phyloP scores from a whole-genome alignment of 805 yeast species.

The Metschnikowia amazonensis region DNA sequence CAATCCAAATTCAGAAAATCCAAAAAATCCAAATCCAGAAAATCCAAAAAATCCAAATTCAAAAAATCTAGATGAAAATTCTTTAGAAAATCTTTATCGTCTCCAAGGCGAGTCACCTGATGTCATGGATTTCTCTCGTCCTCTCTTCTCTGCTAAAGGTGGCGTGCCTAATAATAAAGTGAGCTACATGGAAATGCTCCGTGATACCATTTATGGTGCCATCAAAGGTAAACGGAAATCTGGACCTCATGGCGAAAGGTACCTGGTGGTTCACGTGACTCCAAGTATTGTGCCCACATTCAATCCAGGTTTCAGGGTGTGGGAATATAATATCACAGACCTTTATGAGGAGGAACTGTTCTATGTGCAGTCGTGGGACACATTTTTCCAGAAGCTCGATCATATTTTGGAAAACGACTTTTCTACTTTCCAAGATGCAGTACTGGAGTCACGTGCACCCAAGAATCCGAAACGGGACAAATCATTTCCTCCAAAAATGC shows the following conservation, averaged over 20 bases:
- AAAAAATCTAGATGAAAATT: too few relatives aligned
- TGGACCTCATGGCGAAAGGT: constrained; percentile 50
- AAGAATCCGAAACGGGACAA: constrained; percentile 42
- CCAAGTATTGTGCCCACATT: constrained; percentile 82
- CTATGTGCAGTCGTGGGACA: constrained; percentile 51
- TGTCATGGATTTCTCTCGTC: neutral
- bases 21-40: too few relatives aligned
- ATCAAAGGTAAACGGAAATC: constrained; percentile 44
- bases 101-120: constrained; percentile 7
- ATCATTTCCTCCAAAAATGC: constrained; percentile 61
- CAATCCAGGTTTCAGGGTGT: constrained; percentile 76
- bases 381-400: constrained; percentile 42
- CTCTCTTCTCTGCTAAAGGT: constrained; percentile 36
- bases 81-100: constrained; percentile 8
- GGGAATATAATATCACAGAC: constrained; percentile 78
- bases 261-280: constrained; percentile 64
- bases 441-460: constrained; percentile 4
- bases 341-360: constrained; percentile 27
- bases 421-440: constrained; percentile 3
- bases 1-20: too few relatives aligned
- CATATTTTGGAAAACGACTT: constrained; percentile 14
- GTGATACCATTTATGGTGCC: constrained; percentile 50
- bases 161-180: constrained; percentile 69
- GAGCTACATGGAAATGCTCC: constrained; percentile 53
- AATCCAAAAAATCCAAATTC: too few relatives aligned